Evolutionary conservation across 345 rosid genomes (phyloP), one percentile per base, ranked within the genome.

Genomic region (Dipteronia dyeriana): DNA sequence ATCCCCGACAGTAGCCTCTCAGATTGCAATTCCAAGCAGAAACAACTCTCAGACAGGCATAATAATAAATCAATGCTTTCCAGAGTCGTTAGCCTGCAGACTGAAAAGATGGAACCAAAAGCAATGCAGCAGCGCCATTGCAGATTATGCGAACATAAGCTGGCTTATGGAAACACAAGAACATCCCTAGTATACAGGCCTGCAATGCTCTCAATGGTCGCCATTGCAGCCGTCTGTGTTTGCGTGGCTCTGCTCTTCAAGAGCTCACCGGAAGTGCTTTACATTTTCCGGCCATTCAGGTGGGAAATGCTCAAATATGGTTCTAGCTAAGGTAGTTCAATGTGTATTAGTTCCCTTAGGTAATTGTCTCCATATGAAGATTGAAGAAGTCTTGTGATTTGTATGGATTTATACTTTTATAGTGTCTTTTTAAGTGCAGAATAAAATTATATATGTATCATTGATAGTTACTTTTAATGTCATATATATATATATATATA

Each of bases 231-330:
- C 3, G 90, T 91, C 7, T 90, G 92, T 45, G 92, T 91, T 6
- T 90, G 92, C 13, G 92, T 86, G 51, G 93, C 93, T 0, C 86
- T 91, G 76, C 80, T 90, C 73, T 91, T 91, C 86, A 91, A 88
- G 81, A 88, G 92, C 78, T 86, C 82, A 8, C 93, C 96, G 0
- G 87, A 90, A 73, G 92, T 91, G 1, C 75, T 76, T 41, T 80
- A 81, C 10, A 78, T 82, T 11, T 81, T 87, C 79, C 79, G 73
- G 43, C 96, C 96, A 7, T 91, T 91, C 90, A 84, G 90, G 88
- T 91, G 96, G 93, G 92, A 91, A 63, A 22, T 66, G 66, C 78
- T 91, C 56, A 72, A 84, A 73, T 91, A 80, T 54, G 96, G 92
- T 31, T 74, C 92, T 41, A 87, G 81, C 74, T 91, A 81, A 86